These are phyloP conservation scores for Hericium rajendrae DNA, from an alignment of 768 basidiomycete genomes.

Conservation along the genomic window DNA sequence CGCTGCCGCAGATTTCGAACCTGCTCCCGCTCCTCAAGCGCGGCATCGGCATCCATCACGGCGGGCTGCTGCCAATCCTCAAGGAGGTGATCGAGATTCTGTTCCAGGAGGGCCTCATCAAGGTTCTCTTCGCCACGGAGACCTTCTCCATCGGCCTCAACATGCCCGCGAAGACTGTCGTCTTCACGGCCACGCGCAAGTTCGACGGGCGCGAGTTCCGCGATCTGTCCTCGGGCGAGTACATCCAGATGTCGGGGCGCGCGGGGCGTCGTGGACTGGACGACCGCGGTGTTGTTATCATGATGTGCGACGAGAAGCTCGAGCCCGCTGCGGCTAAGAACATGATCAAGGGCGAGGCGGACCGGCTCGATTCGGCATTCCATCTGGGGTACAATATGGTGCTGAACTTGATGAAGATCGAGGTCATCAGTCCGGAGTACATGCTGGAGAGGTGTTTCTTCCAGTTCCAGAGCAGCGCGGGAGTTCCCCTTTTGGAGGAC, in stretches of 20 bases:
- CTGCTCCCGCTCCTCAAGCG: constrained; percentile 88
- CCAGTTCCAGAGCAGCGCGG: constrained; percentile 93
- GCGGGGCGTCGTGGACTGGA: constrained; percentile 95
- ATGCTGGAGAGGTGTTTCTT: constrained; percentile 98
- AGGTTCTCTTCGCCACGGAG: constrained; percentile 96
- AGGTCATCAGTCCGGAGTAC: constrained; percentile 95
- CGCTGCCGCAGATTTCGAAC: constrained; percentile 88
- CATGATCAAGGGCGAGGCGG: constrained; percentile 98
- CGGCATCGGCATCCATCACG: constrained; percentile 97
- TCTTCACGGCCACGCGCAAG: constrained; percentile 91
- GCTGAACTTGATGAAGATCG: constrained; percentile 95
- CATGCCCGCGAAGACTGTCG: constrained; percentile 99
- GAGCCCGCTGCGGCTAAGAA: constrained; percentile 86
- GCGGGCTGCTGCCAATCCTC: constrained; percentile 90
- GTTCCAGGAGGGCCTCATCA: constrained; percentile 96
- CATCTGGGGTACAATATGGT: constrained; percentile 99
- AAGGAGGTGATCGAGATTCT: constrained; percentile 99
- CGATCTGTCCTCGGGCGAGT: constrained; percentile 89
- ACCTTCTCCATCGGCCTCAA: constrained; percentile 97
- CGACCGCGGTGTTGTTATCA: constrained; percentile 97
- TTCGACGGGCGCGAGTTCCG: constrained; percentile 95
- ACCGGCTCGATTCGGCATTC: constrained; percentile 95
- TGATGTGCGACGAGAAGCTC: constrained; percentile 99
- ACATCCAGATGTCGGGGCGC: constrained; percentile 99
- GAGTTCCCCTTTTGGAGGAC: constrained; percentile 77